A percentile compares a stretch with the other conserved stretches of the same genome.
phyloP scores from a whole-genome alignment of 352 stramenopile species.

The Globisporangium paddicum region DNA sequence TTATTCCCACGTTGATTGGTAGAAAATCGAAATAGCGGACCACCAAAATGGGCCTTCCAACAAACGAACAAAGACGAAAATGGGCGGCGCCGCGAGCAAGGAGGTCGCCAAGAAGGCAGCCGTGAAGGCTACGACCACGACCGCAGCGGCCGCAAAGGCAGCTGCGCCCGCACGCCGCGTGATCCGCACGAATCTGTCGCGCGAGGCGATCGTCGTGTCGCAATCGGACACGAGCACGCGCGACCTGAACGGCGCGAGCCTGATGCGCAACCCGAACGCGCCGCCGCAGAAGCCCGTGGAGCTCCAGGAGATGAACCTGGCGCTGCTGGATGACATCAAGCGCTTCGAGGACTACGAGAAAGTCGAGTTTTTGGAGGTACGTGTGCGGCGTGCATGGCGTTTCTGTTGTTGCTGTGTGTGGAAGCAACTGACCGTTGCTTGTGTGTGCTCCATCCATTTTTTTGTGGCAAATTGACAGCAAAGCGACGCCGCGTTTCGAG shows the following conservation, averaged over 20 bases:
- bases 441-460: neutral
- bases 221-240: conserved; percentile 18
- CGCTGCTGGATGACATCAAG: conserved; percentile 44
- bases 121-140: neutral
- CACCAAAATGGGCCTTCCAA: conserved; percentile 10
- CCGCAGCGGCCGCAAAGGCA: neutral
- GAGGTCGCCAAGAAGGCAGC: conserved; percentile 12
- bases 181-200: conserved; percentile 37
- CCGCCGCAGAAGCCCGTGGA: conserved; percentile 15
- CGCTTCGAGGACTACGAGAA: conserved; percentile 51
- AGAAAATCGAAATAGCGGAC: neutral
- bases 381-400: neutral
- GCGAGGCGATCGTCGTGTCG: conserved; percentile 28
- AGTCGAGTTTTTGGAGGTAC: conserved; percentile 38
- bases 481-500: conserved; percentile 40
- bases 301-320: conserved; percentile 53
- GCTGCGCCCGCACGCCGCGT: conserved; percentile 3
- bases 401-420: too few relatives aligned
- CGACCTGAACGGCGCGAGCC: conserved; percentile 18
- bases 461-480: conserved; percentile 22
- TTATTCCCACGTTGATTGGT: neutral
- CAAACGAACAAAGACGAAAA: neutral
- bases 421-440: neutral
- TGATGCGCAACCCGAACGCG: conserved; percentile 16
- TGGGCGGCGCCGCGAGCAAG: conserved; percentile 12